phyloP scores from a whole-genome alignment of 805 yeast genomes.

The Torulaspora gathmanii region DNA sequence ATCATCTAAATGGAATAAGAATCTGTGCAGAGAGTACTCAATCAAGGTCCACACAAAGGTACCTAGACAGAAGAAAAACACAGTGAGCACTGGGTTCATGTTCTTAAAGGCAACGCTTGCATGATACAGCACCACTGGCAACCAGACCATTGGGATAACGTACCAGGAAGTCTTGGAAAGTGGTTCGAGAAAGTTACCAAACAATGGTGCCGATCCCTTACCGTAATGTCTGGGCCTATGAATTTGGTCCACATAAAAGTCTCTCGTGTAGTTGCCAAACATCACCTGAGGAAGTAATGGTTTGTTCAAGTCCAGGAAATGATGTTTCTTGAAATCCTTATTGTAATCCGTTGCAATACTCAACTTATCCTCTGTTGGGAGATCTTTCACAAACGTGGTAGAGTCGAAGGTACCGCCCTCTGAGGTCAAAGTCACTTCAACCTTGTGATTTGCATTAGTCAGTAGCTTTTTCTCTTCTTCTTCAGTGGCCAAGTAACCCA shows the following conservation, averaged over 20 bases:
- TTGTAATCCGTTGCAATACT: slow-evolving; percentile 73
- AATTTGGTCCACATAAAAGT: slow-evolving; percentile 90
- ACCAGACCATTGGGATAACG: slow-evolving; percentile 83
- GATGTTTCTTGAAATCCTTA: slow-evolving; percentile 68
- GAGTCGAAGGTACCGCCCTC: slow-evolving; percentile 41
- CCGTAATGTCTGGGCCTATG: slow-evolving; percentile 99
- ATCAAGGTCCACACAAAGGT: slow-evolving; percentile 87
- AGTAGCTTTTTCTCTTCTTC: slow-evolving; percentile 72
- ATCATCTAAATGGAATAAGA: slow-evolving; percentile 86
- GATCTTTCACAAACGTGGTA: slow-evolving; percentile 50
- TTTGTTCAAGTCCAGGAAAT: slow-evolving; percentile 77
- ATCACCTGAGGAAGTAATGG: slow-evolving; percentile 81
- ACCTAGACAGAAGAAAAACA: slow-evolving; percentile 70
- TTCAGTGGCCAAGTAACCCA: slow-evolving; percentile 78
- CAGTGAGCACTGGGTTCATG: slow-evolving; percentile 42
- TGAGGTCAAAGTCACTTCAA: slow-evolving; percentile 51
- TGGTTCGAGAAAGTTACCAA: slow-evolving; percentile 94
- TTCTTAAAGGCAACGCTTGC: slow-evolving; percentile 55
- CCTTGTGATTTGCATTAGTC: slow-evolving; percentile 54
- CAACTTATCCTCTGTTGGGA: slow-evolving; percentile 70
- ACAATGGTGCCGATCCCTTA: slow-evolving; percentile 90
- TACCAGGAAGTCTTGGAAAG: slow-evolving; percentile 90
- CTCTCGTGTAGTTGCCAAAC: slow-evolving; percentile 70
- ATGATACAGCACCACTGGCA: slow-evolving; percentile 68
- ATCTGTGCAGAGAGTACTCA: slow-evolving; percentile 85